Evolutionary conservation across 1,284 basidiomycete genomes (phyloP).

Genomic region (Malassezia sp.): DNA sequence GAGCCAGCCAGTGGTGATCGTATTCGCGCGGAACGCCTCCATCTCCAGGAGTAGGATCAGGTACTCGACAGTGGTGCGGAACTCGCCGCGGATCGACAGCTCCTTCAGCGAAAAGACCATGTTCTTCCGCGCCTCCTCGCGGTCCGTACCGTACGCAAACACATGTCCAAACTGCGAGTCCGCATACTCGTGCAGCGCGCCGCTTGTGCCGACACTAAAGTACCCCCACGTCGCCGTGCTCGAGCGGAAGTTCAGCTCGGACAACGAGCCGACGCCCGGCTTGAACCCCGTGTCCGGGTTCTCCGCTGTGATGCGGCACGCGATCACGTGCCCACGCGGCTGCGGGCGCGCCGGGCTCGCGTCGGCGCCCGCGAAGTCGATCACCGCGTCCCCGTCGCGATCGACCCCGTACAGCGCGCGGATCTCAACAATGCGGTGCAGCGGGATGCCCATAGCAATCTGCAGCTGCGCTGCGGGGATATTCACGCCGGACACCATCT

Average conservation of each 20-base stretch:
- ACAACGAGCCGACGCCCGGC: constrained; percentile 87
- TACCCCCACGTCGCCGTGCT: constrained; percentile 81
- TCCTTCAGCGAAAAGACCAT: constrained; percentile 99
- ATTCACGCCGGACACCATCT: constrained; percentile 98
- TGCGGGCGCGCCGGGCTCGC: constrained; percentile 52
- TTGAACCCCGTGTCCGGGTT: constrained; percentile 99
- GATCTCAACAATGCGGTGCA: constrained; percentile 91
- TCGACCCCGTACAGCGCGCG: constrained; percentile 74
- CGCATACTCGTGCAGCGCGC: constrained; percentile 96
- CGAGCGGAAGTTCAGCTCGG: constrained; percentile 98
- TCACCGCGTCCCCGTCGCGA: constrained; percentile 30
- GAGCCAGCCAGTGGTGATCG: constrained; percentile 96
- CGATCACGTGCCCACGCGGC: constrained; percentile 96
- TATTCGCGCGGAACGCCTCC: constrained; percentile 91
- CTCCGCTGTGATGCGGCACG: constrained; percentile 97
- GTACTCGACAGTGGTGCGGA: constrained; percentile 87
- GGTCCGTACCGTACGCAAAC: constrained; percentile 95
- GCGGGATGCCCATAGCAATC: constrained; percentile 93
- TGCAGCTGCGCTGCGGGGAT: constrained; percentile 94
- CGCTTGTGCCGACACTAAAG: constrained; percentile 90
- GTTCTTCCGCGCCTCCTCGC: constrained; percentile 88
- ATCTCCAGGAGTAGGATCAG: constrained; percentile 94
- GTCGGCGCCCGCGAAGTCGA: constrained; percentile 89
- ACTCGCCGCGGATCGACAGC: constrained; percentile 94
- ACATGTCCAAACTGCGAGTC: constrained; percentile 76